These are phyloP conservation scores for Triangularia verruculosa DNA, from an alignment of 2,329 filamentous ascomycete genomes.

Conservation along the genomic window DNA sequence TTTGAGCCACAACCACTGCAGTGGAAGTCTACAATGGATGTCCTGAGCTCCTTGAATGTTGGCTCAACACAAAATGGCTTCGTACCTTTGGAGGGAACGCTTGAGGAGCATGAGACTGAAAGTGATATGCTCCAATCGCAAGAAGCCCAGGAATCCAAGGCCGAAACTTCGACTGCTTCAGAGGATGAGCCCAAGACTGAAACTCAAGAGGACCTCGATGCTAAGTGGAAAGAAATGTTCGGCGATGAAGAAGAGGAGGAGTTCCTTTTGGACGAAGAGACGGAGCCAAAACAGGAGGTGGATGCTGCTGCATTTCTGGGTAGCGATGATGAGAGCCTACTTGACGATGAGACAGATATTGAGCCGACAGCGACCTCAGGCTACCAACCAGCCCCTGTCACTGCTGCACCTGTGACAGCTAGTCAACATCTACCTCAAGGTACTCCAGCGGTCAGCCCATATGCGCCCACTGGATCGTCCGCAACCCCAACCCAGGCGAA, in stretches of 20 bases:
- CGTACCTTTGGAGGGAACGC: constrained; percentile 32
- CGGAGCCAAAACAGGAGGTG: constrained; percentile 47
- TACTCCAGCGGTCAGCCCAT: constrained; percentile 28
- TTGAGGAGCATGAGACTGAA: constrained; percentile 25
- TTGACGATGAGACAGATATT: constrained; percentile 69
- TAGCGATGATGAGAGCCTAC: constrained; percentile 81
- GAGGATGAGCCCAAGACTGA: constrained; percentile 28
- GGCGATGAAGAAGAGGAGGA: constrained; percentile 68
- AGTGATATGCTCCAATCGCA: background rate
- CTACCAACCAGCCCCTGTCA: constrained; percentile 9
- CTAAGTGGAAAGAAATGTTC: constrained; percentile 80
- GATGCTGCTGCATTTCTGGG: constrained; percentile 68
- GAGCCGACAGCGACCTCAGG: constrained; percentile 31
- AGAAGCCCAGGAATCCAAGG: background rate
- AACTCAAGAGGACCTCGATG: constrained; percentile 63
- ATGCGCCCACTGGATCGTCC: constrained; percentile 22
- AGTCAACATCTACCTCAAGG: constrained; percentile 36
- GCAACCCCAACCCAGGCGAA: constrained; percentile 15
- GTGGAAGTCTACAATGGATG: constrained; percentile 69
- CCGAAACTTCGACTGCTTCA: constrained; percentile 7
- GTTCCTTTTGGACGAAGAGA: constrained; percentile 58
- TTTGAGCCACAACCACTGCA: constrained; percentile 43
- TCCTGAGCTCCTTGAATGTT: constrained; percentile 51
- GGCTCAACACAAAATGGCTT: constrained; percentile 30
- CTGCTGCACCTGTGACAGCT: constrained; percentile 31